Evolutionary conservation across 352 stramenopile genomes (phyloP).

Genomic region (Phytopythium cucurbitacearum): DNA sequence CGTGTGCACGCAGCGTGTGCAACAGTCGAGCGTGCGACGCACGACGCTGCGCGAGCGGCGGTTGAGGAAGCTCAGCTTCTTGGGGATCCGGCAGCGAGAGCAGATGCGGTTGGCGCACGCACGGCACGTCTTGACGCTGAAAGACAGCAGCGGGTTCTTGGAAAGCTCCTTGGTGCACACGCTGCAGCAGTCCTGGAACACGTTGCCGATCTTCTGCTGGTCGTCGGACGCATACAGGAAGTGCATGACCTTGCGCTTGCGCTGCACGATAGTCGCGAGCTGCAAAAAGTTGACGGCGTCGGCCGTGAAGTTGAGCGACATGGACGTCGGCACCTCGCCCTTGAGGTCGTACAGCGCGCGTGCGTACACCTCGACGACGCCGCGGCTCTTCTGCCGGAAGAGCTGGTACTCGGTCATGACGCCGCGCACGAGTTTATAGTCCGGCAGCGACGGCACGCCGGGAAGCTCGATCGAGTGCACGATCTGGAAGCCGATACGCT

Average conservation of each 20-base stretch:
- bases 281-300: conserved; percentile 21
- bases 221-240: conserved; percentile 17
- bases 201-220: conserved; percentile 18
- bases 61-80: conserved; percentile 29
- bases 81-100: conserved; percentile 26
- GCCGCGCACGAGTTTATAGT: conserved; percentile 37
- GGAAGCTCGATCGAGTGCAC: conserved; percentile 37
- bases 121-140: conserved; percentile 36
- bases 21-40: conserved; percentile 29
- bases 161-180: conserved; percentile 34
- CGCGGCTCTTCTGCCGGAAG: conserved; percentile 33
- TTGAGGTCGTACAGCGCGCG: conserved; percentile 22
- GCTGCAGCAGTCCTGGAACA: conserved; percentile 18
- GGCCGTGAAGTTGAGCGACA: conserved; percentile 19
- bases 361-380: conserved; percentile 38
- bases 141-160: conserved; percentile 23
- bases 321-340: conserved; percentile 22
- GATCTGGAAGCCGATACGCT: conserved; percentile 49
- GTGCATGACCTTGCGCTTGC: conserved; percentile 46
- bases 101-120: conserved; percentile 26
- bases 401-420: conserved; percentile 33
- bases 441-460: conserved; percentile 16
- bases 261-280: conserved; percentile 12
- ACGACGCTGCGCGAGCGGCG: conserved; percentile 24
- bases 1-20: conserved; percentile 30